phyloP scores from a whole-genome alignment of 176 grass and related monocot species.

The Hsuehochloa calcarea region DNA sequence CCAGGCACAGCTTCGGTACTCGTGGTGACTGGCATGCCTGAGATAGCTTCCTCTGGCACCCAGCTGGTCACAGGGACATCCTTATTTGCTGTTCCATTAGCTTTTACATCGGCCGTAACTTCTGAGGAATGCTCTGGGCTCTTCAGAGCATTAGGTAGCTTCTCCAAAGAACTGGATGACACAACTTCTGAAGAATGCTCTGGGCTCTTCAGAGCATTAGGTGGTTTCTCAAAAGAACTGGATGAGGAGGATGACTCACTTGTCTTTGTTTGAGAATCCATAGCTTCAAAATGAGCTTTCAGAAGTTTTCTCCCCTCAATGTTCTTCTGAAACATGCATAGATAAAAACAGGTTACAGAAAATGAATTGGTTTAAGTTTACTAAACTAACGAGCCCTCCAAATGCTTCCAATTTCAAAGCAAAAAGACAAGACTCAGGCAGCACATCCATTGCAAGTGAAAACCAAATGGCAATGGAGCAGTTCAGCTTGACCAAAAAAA shows the following conservation, averaged over 20 bases:
- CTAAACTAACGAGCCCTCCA: neutral
- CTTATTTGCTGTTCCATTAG: constrained; percentile 32
- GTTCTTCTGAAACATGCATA: constrained; percentile 41
- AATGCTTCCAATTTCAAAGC: neutral
- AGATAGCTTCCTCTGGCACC: constrained; percentile 36
- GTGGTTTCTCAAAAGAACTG: constrained; percentile 49
- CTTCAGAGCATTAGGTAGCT: constrained; percentile 38
- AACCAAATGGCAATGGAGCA: neutral
- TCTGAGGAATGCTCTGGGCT: constrained; percentile 30
- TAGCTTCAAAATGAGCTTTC: constrained; percentile 58
- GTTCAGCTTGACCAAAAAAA: constrained; percentile 16
- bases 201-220: constrained; percentile 33
- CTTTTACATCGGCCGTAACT: constrained; percentile 28
- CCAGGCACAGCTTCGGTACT: constrained; percentile 28
- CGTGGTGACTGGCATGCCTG: constrained; percentile 4
- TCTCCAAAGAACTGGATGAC: constrained; percentile 51
- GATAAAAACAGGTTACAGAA: constrained; percentile 32
- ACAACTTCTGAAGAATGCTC: constrained; percentile 35
- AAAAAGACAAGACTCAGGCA: neutral
- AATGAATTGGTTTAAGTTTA: constrained; percentile 8
- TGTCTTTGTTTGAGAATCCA: constrained; percentile 40
- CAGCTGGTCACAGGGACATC: constrained; percentile 9
- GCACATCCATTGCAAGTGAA: neutral
- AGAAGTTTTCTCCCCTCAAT: constrained; percentile 60
- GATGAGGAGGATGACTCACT: constrained; percentile 52